Evolutionary conservation across 163 green algal species (phyloP), one percentile per base, ranked within the genome.

Genomic region (Scenedesmus sp.): DNA sequence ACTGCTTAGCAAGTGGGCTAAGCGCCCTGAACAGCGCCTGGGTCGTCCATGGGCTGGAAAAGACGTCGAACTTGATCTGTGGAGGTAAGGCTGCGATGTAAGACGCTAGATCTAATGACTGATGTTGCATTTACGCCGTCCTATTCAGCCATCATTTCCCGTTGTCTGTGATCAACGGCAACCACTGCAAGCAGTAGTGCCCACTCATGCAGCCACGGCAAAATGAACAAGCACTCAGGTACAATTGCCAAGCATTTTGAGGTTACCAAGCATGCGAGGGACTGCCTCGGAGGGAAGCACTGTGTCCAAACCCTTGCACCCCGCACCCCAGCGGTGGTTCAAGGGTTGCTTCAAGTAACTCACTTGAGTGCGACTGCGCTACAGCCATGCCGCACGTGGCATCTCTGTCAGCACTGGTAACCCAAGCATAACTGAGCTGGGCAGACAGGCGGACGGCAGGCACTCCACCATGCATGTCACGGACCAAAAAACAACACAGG

Each of bases 21-120:
- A 99, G 89, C n/a, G 96, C 96, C 12, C 97, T 95, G 46, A 99
- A 94, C n/a, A 99, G 93, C 6, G 97, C 97, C 83, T 96, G 94
- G 85, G 93, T 97, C 3, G 96, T 97, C 94, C 94, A 97, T 6
- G 94, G 93, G 86, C 92, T 97, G 20, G 93, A 79, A 89, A 98
- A 99, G 73, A 98, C 87, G 24, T 89, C 81, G 40, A 85, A 81
- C 13, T 97, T 88, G 18, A 95, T 91, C 10, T 92, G 83, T 3
- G 89, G 20, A 18, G 93, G 89, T 7, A 99, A 91, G 7, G 89
- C 80, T n/a, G 94, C 93, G 16, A 98, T 85, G 87, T 96, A 98
- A 40, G 56, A 90, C 3, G 94, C 94, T 37, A 98, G 93, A 89
- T 97, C 95, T 91, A 97, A 46, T 53, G 59, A 92, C 88, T 76